These are phyloP conservation scores for Coprinellus aureogranulatus DNA, from an alignment of 768 basidiomycete species.

Conservation along the genomic window DNA sequence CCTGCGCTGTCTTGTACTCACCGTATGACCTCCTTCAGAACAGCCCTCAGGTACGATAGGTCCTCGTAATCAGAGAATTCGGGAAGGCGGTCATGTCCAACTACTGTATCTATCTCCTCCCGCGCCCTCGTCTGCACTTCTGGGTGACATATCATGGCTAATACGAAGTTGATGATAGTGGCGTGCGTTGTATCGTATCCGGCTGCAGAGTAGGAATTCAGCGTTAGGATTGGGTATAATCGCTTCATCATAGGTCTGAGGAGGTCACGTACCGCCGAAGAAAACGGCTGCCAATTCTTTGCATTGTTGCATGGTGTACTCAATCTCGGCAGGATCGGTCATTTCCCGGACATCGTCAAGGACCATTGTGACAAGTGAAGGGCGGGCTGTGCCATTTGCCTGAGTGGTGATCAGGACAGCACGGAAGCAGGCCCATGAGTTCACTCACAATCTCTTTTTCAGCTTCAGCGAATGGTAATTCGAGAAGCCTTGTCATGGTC, in stretches of 20 bases:
- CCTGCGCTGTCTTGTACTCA: too few relatives aligned
- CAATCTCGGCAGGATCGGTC: neutral
- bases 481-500: slow-evolving; percentile 32
- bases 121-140: slow-evolving; percentile 29
- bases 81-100: slow-evolving; percentile 27
- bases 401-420: too few relatives aligned
- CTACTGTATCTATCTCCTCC: slow-evolving; percentile 27
- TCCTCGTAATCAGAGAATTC: slow-evolving; percentile 19
- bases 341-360: neutral
- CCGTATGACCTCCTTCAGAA: slow-evolving; percentile 3
- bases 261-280: neutral
- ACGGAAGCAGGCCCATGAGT: too few relatives aligned
- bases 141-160: slow-evolving; percentile 30
- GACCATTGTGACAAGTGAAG: slow-evolving; percentile 3
- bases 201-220: neutral
- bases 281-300: neutral
- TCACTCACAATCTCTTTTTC: slow-evolving; percentile 5
- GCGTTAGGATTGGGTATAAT: too few relatives aligned
- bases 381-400: neutral
- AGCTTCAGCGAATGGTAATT: slow-evolving; percentile 30
- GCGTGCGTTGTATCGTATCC: slow-evolving; percentile 12
- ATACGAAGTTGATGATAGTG: slow-evolving; percentile 21
- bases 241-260: too few relatives aligned
- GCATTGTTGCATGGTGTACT: neutral
- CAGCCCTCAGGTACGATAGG: slow-evolving; percentile 20